Evolutionary conservation across 176 grass and related monocot genomes (phyloP).

Genomic region (Avena eriantha): DNA sequence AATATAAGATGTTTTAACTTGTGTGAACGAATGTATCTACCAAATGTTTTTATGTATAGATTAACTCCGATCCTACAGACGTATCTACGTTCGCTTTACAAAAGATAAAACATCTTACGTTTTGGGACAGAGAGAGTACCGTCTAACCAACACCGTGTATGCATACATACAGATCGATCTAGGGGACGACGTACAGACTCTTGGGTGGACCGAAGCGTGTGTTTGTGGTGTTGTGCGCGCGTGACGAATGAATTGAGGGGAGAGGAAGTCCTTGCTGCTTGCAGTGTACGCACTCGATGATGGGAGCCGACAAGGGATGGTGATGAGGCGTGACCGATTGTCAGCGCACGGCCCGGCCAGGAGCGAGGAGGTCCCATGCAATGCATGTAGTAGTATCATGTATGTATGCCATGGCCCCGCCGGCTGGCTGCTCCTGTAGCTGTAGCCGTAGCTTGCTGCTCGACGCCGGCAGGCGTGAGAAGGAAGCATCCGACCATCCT

Average conservation of each 20-base stretch:
- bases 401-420: constrained; percentile 6
- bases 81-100: too few relatives aligned
- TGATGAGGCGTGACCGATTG: constrained; percentile 32
- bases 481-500: constrained; percentile 40
- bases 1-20: too few relatives aligned
- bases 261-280: constrained; percentile 13
- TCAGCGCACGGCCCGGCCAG: constrained; percentile 3
- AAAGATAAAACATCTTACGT: too few relatives aligned
- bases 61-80: too few relatives aligned
- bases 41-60: too few relatives aligned
- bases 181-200: background rate
- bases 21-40: too few relatives aligned
- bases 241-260: background rate
- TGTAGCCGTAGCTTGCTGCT: background rate
- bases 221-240: background rate
- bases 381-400: background rate
- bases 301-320: constrained; percentile 29
- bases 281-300: constrained; percentile 37
- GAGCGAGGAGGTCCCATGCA: constrained; percentile 22
- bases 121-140: too few relatives aligned
- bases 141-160: too few relatives aligned
- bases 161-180: too few relatives aligned
- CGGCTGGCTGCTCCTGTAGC: background rate
- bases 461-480: constrained; percentile 36
- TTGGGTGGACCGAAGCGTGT: background rate